These are phyloP conservation scores for Leccinum longicurvipes DNA, from an alignment of 768 basidiomycete genomes.

Conservation along the genomic window DNA sequence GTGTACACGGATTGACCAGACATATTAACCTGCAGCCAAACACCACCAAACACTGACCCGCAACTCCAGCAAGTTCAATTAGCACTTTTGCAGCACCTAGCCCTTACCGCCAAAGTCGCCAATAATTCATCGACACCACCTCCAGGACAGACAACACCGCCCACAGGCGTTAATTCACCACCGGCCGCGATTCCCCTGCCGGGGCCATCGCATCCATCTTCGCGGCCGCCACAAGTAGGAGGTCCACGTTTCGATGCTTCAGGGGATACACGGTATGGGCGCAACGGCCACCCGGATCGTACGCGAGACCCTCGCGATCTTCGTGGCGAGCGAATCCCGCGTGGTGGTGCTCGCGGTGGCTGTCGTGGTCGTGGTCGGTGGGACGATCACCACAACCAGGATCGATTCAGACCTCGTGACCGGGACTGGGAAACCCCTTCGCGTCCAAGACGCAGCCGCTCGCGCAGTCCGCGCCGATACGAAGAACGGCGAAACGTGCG, in stretches of 20 bases:
- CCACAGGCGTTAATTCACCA: conserved; percentile 12
- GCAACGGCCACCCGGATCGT: conserved; percentile 35
- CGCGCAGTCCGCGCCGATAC: conserved; percentile 70
- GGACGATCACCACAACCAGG: conserved; percentile 53
- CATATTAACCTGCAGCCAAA: conserved; percentile 54
- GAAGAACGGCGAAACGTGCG: conserved; percentile 47
- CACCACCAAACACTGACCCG: conserved; percentile 50
- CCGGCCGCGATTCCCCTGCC: neutral
- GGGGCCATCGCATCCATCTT: conserved; percentile 22
- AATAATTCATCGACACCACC: conserved; percentile 28
- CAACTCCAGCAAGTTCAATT: conserved; percentile 55
- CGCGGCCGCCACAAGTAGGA: neutral
- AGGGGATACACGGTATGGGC: conserved; percentile 39
- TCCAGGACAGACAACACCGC: conserved; percentile 27
- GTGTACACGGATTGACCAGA: conserved; percentile 1
- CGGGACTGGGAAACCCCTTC: conserved; percentile 36
- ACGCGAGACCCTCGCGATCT: conserved; percentile 44
- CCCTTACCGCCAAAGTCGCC: conserved; percentile 52
- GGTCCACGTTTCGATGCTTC: conserved; percentile 31
- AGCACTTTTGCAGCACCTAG: conserved; percentile 73
- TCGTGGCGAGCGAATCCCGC: conserved; percentile 49
- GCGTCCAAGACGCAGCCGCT: conserved; percentile 60
- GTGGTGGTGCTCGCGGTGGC: conserved; percentile 54
- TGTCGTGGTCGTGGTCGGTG: conserved; percentile 62
- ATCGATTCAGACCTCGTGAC: conserved; percentile 45